These are phyloP conservation scores for Cyathus striatus DNA, from an alignment of 768 basidiomycete species.

Conservation along the genomic window DNA sequence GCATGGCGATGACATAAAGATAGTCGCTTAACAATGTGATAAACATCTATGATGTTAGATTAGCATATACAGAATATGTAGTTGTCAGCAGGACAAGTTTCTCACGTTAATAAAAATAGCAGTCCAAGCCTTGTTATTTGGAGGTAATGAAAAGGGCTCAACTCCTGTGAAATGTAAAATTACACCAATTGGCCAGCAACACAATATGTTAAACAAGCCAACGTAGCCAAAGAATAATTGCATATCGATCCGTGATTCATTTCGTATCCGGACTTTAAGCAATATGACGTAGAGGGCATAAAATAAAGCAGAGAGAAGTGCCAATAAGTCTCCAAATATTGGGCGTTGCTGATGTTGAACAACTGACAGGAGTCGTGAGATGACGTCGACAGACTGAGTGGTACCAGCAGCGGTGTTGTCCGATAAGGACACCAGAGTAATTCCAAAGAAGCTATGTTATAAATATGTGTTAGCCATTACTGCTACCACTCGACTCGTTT, in stretches of 20 bases:
- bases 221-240: conserved; percentile 94
- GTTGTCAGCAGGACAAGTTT: conserved; percentile 2
- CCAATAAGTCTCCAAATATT: conserved; percentile 75
- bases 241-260: conserved; percentile 86
- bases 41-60: conserved; percentile 49
- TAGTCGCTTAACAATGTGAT: conserved; percentile 86
- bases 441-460: conserved; percentile 55
- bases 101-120: conserved; percentile 35
- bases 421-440: conserved; percentile 83
- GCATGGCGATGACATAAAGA: conserved; percentile 84
- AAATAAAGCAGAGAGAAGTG: conserved; percentile 80
- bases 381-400: too few relatives aligned
- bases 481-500: not conserved
- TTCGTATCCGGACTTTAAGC: conserved; percentile 80
- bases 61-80: not conserved
- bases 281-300: conserved; percentile 88
- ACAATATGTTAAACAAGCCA: conserved; percentile 77
- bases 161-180: conserved; percentile 67
- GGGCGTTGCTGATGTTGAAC: conserved; percentile 23
- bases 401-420: conserved; percentile 40
- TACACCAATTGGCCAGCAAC: conserved; percentile 73
- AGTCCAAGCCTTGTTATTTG: conserved; percentile 31
- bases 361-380: conserved; percentile 1
- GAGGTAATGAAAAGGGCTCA: conserved; percentile 74
- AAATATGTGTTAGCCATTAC: not conserved